phyloP scores from a whole-genome alignment of 352 stramenopile genomes.

The Phytopythium chamaehyphon region DNA sequence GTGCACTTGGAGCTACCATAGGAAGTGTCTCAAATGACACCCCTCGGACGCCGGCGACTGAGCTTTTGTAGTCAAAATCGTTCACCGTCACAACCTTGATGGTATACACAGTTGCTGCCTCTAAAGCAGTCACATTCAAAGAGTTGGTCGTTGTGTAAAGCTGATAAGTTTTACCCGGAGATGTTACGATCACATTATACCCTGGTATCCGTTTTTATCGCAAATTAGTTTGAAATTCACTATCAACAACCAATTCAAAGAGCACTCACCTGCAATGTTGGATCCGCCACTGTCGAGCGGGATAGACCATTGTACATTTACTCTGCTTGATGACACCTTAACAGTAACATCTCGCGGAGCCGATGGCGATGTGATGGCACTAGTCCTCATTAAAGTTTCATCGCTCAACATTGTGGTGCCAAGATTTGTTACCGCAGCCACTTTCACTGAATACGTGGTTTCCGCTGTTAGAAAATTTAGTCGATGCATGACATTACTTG shows the following conservation, averaged over 20 bases:
- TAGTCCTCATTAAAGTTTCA: slow-evolving; percentile 19
- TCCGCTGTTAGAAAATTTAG: slow-evolving; percentile 25
- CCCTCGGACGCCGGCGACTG: slow-evolving; percentile 8
- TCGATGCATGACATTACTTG: slow-evolving; percentile 16
- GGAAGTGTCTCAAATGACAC: slow-evolving; percentile 38
- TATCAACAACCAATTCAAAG: not conserved
- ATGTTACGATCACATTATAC: slow-evolving; percentile 19
- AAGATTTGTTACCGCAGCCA: slow-evolving; percentile 34
- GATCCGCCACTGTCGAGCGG: slow-evolving; percentile 42
- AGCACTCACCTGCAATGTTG: slow-evolving; percentile 31
- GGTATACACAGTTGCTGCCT: slow-evolving; percentile 39
- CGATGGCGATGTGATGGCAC: slow-evolving; percentile 20
- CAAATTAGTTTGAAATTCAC: not conserved
- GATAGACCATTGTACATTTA: slow-evolving; percentile 25
- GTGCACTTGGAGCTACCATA: slow-evolving; percentile 24
- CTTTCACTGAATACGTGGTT: slow-evolving; percentile 25
- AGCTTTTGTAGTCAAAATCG: slow-evolving; percentile 18
- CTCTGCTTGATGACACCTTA: slow-evolving; percentile 33
- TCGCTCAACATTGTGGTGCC: slow-evolving; percentile 35
- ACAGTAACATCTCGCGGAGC: slow-evolving; percentile 23
- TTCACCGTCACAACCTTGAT: slow-evolving; percentile 50
- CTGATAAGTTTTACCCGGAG: slow-evolving; percentile 12
- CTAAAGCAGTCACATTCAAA: slow-evolving; percentile 21
- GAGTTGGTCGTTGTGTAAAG: slow-evolving; percentile 7
- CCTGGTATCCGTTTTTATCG: slow-evolving; percentile 8